Conservation (phyloP, 2,329 filamentous ascomycete genomes). For the Fusarium palustre region DNA sequence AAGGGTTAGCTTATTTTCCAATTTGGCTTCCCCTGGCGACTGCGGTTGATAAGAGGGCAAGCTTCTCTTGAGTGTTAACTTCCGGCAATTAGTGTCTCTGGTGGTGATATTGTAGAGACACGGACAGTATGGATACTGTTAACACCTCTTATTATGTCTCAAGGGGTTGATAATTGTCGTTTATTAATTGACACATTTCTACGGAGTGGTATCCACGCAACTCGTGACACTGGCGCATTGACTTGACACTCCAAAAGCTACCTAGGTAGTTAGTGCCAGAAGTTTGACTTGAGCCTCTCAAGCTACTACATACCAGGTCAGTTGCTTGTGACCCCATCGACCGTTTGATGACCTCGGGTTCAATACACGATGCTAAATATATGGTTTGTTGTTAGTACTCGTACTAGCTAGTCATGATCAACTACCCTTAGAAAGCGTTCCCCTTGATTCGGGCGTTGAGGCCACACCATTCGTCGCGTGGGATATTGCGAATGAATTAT, state of each 20-base stretch:
- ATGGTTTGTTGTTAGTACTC: constrained; percentile 28
- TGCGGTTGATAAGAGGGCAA: background rate
- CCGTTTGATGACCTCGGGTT: constrained; percentile 20
- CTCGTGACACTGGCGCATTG: background rate
- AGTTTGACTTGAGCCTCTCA: constrained; percentile 1
- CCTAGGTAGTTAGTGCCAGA: background rate
- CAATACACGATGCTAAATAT: background rate
- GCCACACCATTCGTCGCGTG: constrained; percentile 34
- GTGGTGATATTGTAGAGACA: constrained; percentile 4
- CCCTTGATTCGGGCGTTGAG: background rate
- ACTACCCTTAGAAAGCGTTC: background rate
- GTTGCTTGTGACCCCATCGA: background rate
- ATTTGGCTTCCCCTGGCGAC: constrained; percentile 11
- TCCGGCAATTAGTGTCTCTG: background rate
- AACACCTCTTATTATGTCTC: background rate
- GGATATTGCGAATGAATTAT: background rate
- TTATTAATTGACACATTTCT: background rate
- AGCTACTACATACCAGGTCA: background rate
- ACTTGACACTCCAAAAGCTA: background rate
- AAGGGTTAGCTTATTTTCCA: background rate
- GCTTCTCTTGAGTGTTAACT: background rate
- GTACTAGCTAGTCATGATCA: constrained; percentile 33
- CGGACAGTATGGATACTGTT: background rate
- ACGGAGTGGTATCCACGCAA: background rate
- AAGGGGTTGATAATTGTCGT: background rate